Evolutionary conservation across 306 rosid species (phyloP).

Genomic region (Aeschynomene evenia): DNA sequence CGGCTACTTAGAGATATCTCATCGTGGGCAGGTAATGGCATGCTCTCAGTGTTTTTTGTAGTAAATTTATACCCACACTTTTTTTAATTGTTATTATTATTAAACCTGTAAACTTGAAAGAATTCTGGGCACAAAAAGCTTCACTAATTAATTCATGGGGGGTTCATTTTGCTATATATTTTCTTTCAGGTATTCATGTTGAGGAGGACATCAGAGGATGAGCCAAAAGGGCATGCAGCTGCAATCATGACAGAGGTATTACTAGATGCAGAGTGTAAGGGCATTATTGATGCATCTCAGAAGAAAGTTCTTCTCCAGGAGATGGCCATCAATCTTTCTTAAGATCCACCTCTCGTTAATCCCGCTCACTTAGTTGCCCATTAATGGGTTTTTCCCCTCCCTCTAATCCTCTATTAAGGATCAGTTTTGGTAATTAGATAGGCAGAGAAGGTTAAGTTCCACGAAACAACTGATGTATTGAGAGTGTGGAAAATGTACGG

Average conservation of each 20-base stretch:
- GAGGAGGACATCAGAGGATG: conserved; percentile 71
- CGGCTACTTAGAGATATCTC: conserved; percentile 58
- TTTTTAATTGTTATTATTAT: not conserved
- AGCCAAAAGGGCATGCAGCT: conserved; percentile 71
- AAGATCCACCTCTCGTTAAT: conserved; percentile 27
- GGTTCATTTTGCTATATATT: conserved; percentile 13
- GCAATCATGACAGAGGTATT: conserved; percentile 73
- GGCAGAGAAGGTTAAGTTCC: conserved; percentile 29
- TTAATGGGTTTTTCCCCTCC: conserved; percentile 42
- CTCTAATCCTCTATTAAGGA: conserved; percentile 28
- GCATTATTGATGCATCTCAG: conserved; percentile 67
- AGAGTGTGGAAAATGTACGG: conserved; percentile 28
- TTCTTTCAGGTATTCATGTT: conserved; percentile 64
- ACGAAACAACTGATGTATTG: conserved; percentile 19
- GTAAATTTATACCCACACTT: conserved; percentile 8
- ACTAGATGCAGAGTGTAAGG: conserved; percentile 70
- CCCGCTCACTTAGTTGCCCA: conserved; percentile 20
- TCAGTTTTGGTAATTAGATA: conserved; percentile 23
- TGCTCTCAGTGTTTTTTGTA: conserved; percentile 12
- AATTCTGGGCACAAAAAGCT: conserved; percentile 3
- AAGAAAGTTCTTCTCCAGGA: conserved; percentile 61
- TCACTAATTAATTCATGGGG: conserved; percentile 11
- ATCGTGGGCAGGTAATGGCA: conserved; percentile 52
- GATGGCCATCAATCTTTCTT: conserved; percentile 65
- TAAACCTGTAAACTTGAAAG: not conserved